Percentiles rank a stretch among this genome's conserved stretches.
Conservation (phyloP, 208 protist genomes). For the Acanthamoeba culbertsoni region DNA sequence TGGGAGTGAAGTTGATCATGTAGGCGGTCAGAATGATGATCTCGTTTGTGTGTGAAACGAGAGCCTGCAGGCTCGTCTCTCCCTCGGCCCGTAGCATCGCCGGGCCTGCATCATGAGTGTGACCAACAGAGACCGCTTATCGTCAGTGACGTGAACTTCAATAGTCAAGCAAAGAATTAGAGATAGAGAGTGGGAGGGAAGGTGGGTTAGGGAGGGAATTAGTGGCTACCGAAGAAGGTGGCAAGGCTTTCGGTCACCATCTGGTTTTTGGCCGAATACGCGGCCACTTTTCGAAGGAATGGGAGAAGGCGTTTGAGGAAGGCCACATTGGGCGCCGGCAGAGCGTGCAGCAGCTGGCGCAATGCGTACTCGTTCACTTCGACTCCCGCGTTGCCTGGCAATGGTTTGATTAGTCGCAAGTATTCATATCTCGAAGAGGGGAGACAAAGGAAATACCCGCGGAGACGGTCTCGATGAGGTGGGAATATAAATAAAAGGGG, state of each 20-base stretch:
- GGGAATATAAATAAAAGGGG: not conserved
- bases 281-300: not conserved
- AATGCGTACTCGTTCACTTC: not conserved
- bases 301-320: constrained; percentile 14
- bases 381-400: not conserved
- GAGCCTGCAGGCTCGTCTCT: not conserved
- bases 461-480: not conserved
- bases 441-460: not conserved
- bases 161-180: too few species aligned
- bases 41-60: not conserved
- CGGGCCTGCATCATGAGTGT: not conserved
- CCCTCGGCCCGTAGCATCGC: not conserved
- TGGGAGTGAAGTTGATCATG: constrained; percentile 23
- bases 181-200: not conserved
- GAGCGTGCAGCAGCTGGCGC: not conserved
- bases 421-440: too few species aligned
- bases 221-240: not conserved
- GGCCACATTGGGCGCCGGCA: not conserved
- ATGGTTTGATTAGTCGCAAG: not conserved
- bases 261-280: not conserved
- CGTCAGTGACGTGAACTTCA: not conserved
- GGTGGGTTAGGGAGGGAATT: not conserved
- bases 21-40: not conserved
- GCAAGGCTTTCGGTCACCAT: not conserved
- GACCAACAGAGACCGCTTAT: not conserved